These are phyloP conservation scores for Plectranthus barbatus DNA, from an alignment of 257 asterid genomes.

Conservation along the genomic window DNA sequence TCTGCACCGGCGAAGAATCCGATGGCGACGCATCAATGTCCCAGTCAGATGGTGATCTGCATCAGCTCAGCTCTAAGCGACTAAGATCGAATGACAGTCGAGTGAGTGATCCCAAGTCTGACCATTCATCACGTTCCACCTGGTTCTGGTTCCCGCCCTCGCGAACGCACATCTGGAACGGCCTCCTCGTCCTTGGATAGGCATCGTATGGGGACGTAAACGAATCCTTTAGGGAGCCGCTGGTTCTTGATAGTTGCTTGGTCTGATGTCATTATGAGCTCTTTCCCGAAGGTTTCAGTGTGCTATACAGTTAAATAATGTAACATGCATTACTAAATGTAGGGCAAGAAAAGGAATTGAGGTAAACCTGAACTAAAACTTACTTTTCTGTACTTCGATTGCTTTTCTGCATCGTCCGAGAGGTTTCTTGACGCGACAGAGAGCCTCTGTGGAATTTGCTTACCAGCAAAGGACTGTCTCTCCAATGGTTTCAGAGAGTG, in stretches of 20 bases:
- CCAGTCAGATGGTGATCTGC: conserved; percentile 10
- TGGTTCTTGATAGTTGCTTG: conserved; percentile 88
- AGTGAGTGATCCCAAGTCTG: neutral
- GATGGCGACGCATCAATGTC: neutral
- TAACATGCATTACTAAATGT: neutral
- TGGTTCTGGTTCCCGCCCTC: conserved; percentile 36
- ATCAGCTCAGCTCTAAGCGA: neutral
- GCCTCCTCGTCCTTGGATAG: conserved; percentile 67
- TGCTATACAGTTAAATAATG: conserved; percentile 31
- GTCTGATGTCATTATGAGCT: conserved; percentile 86
- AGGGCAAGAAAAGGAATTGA: neutral
- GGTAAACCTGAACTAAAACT: conserved; percentile 3
- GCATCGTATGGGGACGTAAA: conserved; percentile 70
- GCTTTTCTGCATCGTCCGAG: conserved; percentile 48
- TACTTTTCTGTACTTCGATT: conserved; percentile 52
- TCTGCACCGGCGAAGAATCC: neutral
- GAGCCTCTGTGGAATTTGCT: conserved; percentile 60
- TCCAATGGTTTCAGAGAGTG: conserved; percentile 36
- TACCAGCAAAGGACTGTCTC: conserved; percentile 58
- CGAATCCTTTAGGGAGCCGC: conserved; percentile 80
- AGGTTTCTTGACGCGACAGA: conserved; percentile 21
- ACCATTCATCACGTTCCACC: conserved; percentile 36
- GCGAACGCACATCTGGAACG: conserved; percentile 34
- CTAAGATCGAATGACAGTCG: neutral
- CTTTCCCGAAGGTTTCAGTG: conserved; percentile 71